Evolutionary conservation across 108 stramenopile species (phyloP).

Genomic region (Nannochloropsis salina): DNA sequence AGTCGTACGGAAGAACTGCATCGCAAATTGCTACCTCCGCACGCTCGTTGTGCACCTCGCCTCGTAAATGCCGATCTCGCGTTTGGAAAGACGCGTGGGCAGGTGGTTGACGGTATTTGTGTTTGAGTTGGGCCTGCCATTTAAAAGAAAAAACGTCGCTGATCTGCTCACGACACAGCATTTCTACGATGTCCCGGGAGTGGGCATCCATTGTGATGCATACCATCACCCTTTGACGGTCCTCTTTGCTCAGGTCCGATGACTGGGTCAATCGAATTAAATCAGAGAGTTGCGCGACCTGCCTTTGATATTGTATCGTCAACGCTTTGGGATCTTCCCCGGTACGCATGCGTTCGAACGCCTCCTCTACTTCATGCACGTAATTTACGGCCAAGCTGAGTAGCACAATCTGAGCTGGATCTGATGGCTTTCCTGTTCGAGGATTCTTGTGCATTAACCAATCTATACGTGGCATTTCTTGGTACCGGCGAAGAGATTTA

Average conservation of each 20-base stretch:
- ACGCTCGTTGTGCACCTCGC: constrained; percentile 54
- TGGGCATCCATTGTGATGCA: constrained; percentile 79
- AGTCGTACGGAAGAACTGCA: constrained; percentile 69
- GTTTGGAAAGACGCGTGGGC: constrained; percentile 54
- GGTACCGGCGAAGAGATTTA: constrained; percentile 59
- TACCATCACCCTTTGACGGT: constrained; percentile 67
- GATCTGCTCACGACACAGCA: constrained; percentile 63
- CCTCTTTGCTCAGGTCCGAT: constrained; percentile 63
- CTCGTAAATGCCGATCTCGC: constrained; percentile 60
- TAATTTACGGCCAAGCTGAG: constrained; percentile 65
- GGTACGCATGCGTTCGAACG: constrained; percentile 51
- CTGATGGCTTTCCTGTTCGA: constrained; percentile 51
- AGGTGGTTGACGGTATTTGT: constrained; percentile 67
- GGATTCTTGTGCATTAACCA: constrained; percentile 62
- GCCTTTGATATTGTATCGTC: constrained; percentile 55
- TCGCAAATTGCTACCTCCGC: constrained; percentile 71
- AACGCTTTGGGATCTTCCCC: constrained; percentile 52
- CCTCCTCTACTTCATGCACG: constrained; percentile 62
- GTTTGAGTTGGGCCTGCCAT: constrained; percentile 79
- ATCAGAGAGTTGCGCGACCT: constrained; percentile 65
- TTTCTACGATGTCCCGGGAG: constrained; percentile 67
- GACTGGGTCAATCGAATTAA: constrained; percentile 63
- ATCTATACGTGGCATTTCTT: constrained; percentile 57
- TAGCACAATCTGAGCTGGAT: constrained; percentile 70
- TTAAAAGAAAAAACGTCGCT: constrained; percentile 56